Conservation (phyloP, 2,329 filamentous ascomycete genomes). For the Colletotrichum sp. region DNA sequence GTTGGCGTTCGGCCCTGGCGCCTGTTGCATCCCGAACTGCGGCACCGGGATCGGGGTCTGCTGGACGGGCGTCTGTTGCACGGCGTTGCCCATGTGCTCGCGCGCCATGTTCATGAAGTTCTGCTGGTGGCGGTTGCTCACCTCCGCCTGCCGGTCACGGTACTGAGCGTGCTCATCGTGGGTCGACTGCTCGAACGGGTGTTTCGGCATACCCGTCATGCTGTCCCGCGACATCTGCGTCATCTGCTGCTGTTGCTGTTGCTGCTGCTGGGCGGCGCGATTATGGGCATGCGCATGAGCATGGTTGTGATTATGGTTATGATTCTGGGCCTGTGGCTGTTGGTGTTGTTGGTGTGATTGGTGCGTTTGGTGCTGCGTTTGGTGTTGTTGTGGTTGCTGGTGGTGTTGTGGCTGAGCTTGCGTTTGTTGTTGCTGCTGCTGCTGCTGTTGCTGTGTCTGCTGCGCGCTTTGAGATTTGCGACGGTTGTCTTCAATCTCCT, state of each 20-base stretch:
- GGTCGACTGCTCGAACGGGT: constrained; percentile 19
- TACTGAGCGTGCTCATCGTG: constrained; percentile 23
- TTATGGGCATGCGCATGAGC: background rate
- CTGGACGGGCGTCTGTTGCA: constrained; percentile 18
- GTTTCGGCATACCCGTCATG: constrained; percentile 16
- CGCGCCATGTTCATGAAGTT: constrained; percentile 15
- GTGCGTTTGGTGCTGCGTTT: constrained; percentile 25
- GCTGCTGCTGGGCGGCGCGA: constrained; percentile 10
- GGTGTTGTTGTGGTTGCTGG: constrained; percentile 22
- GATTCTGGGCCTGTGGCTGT: constrained; percentile 3
- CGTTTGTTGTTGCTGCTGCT: constrained; percentile 11
- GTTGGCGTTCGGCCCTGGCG: background rate
- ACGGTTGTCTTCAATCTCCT: constrained; percentile 39
- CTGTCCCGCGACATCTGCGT: constrained; percentile 18
- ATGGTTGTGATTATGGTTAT: constrained; percentile 4
- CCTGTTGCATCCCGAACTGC: constrained; percentile 22
- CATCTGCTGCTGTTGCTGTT: constrained; percentile 15
- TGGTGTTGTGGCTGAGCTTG: constrained; percentile 18
- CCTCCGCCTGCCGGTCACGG: constrained; percentile 15
- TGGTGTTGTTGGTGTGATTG: constrained; percentile 10
- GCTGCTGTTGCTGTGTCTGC: constrained; percentile 26
- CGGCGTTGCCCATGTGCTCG: constrained; percentile 17
- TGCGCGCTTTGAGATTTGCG: constrained; percentile 29
- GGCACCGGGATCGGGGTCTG: constrained; percentile 23
- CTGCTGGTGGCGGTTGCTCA: constrained; percentile 2